These are phyloP conservation scores for Leucocoprinus sp. DNA, from an alignment of 768 basidiomycete species.

Conservation along the genomic window DNA sequence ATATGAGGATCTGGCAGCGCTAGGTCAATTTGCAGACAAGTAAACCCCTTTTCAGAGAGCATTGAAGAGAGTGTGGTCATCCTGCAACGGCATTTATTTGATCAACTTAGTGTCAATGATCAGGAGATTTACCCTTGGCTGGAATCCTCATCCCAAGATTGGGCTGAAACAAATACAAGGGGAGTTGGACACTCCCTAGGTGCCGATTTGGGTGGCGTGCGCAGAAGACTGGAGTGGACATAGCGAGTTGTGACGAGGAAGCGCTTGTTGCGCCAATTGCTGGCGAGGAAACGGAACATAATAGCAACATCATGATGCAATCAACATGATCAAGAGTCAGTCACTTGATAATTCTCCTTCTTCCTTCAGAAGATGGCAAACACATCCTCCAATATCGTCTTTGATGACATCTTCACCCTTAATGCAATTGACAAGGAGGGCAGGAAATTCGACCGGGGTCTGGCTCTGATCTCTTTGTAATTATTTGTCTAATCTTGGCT, in stretches of 20 bases:
- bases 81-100: conserved; percentile 17
- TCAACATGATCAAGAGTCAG: background rate
- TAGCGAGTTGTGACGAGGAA: conserved; percentile 15
- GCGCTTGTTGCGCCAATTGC: conserved; percentile 5
- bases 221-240: conserved; percentile 23
- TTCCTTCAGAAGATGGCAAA: conserved; percentile 36
- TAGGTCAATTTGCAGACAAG: conserved; percentile 37
- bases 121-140: conserved; percentile 24
- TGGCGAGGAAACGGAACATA: conserved; percentile 11
- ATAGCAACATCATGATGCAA: background rate
- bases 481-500: background rate
- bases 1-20: conserved; percentile 16
- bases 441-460: conserved; percentile 97
- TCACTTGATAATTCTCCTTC: background rate
- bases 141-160: conserved; percentile 34
- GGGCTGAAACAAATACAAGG: conserved; percentile 42
- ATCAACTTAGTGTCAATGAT: background rate
- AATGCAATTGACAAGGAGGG: conserved; percentile 83
- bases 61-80: conserved; percentile 27
- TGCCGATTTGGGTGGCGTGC: conserved; percentile 30
- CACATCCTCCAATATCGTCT: conserved; percentile 68
- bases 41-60: conserved; percentile 42
- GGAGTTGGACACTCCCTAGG: conserved; percentile 45
- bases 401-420: conserved; percentile 90
- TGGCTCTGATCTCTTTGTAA: conserved; percentile 18